Conservation (phyloP, 1,139 yeast genomes). For the Geotrichum carabidarum region DNA sequence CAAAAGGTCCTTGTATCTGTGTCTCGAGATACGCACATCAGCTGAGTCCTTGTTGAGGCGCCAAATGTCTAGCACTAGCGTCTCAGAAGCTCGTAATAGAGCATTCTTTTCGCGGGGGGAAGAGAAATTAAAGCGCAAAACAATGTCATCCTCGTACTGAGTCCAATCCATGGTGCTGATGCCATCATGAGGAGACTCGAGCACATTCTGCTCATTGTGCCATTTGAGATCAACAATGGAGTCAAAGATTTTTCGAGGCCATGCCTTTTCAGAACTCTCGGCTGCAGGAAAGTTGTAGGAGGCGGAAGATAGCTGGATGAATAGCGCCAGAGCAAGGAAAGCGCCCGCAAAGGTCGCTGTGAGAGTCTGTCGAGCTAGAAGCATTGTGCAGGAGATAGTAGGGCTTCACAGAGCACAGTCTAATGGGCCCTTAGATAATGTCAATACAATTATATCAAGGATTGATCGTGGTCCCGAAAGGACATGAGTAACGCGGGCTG, state of each 20-base stretch:
- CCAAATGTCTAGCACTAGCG: constrained; percentile 40
- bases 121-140: constrained; percentile 45
- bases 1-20: constrained; percentile 29
- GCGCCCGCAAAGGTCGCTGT: constrained; percentile 18
- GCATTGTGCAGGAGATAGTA: neutral
- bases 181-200: constrained; percentile 4
- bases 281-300: constrained; percentile 14
- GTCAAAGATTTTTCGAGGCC: constrained; percentile 10
- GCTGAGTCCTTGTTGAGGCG: constrained; percentile 26
- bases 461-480: too few relatives aligned
- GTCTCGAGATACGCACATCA: constrained; percentile 32
- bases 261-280: constrained; percentile 5
- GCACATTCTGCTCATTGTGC: constrained; percentile 11
- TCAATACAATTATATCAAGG: too few relatives aligned
- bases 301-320: constrained; percentile 1
- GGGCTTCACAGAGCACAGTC: neutral
- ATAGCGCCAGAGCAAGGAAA: constrained; percentile 14
- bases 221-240: constrained; percentile 2
- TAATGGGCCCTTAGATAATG: neutral
- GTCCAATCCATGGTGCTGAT: constrained; percentile 21
- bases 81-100: constrained; percentile 31
- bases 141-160: constrained; percentile 49
- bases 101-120: constrained; percentile 27
- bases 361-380: constrained; percentile 15
- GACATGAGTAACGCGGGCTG: too few relatives aligned